phyloP scores from a whole-genome alignment of 805 yeast genomes.

The Myxozyma melibiosi region DNA sequence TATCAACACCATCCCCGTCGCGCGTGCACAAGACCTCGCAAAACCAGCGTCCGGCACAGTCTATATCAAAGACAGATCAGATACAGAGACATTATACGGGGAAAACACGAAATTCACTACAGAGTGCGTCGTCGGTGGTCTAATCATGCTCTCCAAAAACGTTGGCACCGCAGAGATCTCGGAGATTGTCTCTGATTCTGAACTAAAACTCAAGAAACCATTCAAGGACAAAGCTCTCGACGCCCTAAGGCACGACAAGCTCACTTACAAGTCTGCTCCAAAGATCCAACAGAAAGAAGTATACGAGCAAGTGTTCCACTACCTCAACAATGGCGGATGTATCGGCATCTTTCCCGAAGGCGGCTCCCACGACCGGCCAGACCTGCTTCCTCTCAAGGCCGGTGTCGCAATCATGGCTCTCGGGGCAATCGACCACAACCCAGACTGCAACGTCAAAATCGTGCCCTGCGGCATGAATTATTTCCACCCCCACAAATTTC shows the following conservation, averaged over 20 bases:
- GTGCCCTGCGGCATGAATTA: conserved; percentile 98
- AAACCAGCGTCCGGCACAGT: conserved; percentile 67
- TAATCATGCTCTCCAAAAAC: conserved; percentile 74
- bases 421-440: conserved; percentile 83
- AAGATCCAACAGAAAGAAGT: conserved; percentile 85
- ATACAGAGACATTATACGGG: conserved; percentile 63
- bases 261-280: conserved; percentile 69
- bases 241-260: conserved; percentile 51
- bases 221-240: conserved; percentile 56
- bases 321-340: conserved; percentile 75
- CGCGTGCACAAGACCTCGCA: conserved; percentile 87
- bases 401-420: conserved; percentile 98
- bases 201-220: conserved; percentile 66
- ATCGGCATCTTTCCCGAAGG: conserved; percentile 98
- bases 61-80: conserved; percentile 52
- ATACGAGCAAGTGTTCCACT: conserved; percentile 81
- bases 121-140: conserved; percentile 65
- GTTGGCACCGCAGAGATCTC: conserved; percentile 74
- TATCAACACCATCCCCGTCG: conserved; percentile 86
- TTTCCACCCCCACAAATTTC: conserved; percentile 91
- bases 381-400: conserved; percentile 87
- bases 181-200: conserved; percentile 71
- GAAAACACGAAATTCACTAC: conserved; percentile 64
- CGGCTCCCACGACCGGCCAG: conserved; percentile 95
- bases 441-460: conserved; percentile 75